Percentiles rank a stretch among this genome's conserved stretches.
These are phyloP conservation scores for Plasmodium yoelii DNA, from an alignment of 169 alveolate genomes.

Conservation along the genomic window DNA sequence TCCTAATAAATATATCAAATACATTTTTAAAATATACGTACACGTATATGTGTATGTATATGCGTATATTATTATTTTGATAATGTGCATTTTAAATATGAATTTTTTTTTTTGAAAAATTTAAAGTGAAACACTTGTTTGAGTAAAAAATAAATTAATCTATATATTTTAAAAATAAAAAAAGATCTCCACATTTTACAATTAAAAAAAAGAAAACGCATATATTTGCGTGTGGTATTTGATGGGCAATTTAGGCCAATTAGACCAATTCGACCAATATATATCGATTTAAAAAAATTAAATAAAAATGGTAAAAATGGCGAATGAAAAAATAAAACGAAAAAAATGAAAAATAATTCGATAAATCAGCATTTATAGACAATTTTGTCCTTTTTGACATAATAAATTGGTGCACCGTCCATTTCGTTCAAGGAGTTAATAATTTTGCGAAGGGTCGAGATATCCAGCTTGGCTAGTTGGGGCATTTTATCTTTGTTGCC, in stretches of 20 bases:
- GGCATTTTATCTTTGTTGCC: constrained; percentile 73
- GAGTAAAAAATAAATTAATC: too few species aligned
- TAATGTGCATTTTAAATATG: too few species aligned
- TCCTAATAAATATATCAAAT: neutral
- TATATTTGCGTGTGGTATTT: too few species aligned
- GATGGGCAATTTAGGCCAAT: too few species aligned
- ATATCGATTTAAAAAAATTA: too few species aligned
- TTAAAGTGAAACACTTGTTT: too few species aligned
- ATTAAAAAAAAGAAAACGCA: too few species aligned
- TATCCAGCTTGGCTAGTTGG: constrained; percentile 41
- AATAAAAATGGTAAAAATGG: too few species aligned
- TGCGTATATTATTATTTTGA: neutral
- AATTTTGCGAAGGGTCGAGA: constrained; percentile 29
- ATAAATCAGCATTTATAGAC: constrained; percentile 42
- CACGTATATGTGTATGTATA: neutral
- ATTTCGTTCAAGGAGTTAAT: constrained; percentile 65
- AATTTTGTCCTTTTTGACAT: constrained; percentile 59
- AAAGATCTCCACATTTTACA: neutral
- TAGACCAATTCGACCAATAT: too few species aligned
- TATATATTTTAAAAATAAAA: constrained; percentile 16
- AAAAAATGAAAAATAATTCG: neutral
- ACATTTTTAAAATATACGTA: neutral
- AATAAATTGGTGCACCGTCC: constrained; percentile 75
- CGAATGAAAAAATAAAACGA: neutral
- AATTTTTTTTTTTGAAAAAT: too few species aligned